Conservation (phyloP, 768 basidiomycete species). For the Pisolithus orientalis region DNA sequence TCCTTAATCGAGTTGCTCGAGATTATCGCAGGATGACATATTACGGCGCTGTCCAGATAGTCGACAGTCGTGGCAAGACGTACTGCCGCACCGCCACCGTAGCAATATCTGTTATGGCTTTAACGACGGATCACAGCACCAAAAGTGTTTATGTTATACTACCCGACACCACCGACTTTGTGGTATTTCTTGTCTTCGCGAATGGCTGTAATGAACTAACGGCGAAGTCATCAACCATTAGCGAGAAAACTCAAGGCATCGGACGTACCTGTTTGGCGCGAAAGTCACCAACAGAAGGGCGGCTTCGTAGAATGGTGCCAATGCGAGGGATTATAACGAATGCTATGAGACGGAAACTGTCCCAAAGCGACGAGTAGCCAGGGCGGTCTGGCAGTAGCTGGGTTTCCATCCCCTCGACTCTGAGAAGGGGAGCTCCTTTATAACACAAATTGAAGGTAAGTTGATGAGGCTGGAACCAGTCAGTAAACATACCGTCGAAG, state of each 20-base stretch:
- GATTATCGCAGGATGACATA: slow-evolving; percentile 35
- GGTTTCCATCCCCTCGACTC: slow-evolving; percentile 20
- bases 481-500: slow-evolving; percentile 39
- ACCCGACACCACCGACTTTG: slow-evolving; percentile 40
- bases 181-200: slow-evolving; percentile 34
- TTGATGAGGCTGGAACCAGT: neutral
- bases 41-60: slow-evolving; percentile 31
- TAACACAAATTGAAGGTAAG: neutral
- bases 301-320: slow-evolving; percentile 12
- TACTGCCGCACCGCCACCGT: slow-evolving; percentile 28
- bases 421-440: slow-evolving; percentile 25
- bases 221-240: neutral
- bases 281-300: slow-evolving; percentile 23
- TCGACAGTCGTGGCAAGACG: slow-evolving; percentile 23
- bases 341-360: slow-evolving; percentile 12
- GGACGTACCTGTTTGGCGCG: slow-evolving; percentile 19
- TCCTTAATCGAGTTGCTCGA: slow-evolving; percentile 28
- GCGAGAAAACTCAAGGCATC: neutral
- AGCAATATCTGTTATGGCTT: slow-evolving; percentile 29
- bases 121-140: neutral
- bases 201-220: slow-evolving; percentile 31
- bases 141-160: slow-evolving; percentile 3
- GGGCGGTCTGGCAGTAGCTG: slow-evolving; percentile 24
- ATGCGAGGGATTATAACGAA: slow-evolving; percentile 15
- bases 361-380: slow-evolving; percentile 13